A percentile compares a stretch with the other conserved stretches of the same genome.
phyloP scores from a whole-genome alignment of 352 stramenopile species.

The Pythium brachiatum region DNA sequence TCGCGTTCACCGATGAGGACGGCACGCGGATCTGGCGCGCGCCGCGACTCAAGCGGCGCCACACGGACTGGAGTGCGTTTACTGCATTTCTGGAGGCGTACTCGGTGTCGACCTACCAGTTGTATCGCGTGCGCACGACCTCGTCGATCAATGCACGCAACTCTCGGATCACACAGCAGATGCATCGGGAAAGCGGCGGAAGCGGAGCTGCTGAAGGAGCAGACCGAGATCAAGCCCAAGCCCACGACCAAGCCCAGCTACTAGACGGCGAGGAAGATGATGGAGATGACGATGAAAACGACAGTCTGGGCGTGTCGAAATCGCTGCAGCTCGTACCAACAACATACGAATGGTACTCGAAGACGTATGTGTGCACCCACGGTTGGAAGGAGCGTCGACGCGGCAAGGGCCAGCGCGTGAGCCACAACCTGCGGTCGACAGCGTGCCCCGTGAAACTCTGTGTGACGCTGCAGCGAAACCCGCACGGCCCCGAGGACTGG shows the following conservation, averaged over 20 bases:
- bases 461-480: conserved; percentile 57
- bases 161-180: conserved; percentile 47
- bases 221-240: neutral
- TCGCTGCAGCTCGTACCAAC: conserved; percentile 39
- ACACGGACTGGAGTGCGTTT: conserved; percentile 57
- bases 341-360: conserved; percentile 73
- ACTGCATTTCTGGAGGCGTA: conserved; percentile 60
- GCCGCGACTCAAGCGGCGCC: conserved; percentile 42
- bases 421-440: conserved; percentile 64
- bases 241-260: conserved; percentile 4
- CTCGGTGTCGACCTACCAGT: conserved; percentile 55
- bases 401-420: conserved; percentile 64
- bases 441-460: conserved; percentile 68
- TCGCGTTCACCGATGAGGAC: conserved; percentile 22
- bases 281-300: neutral
- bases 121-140: conserved; percentile 74
- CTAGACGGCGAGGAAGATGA: conserved; percentile 5
- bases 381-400: conserved; percentile 72
- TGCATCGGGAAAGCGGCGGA: conserved; percentile 3
- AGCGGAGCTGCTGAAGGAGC: neutral
- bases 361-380: conserved; percentile 78
- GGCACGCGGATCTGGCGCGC: conserved; percentile 46
- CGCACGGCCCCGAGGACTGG: conserved; percentile 37
- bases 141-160: conserved; percentile 69
- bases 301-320: neutral